phyloP scores from a whole-genome alignment of 805 yeast genomes.

The Candida boleticola region DNA sequence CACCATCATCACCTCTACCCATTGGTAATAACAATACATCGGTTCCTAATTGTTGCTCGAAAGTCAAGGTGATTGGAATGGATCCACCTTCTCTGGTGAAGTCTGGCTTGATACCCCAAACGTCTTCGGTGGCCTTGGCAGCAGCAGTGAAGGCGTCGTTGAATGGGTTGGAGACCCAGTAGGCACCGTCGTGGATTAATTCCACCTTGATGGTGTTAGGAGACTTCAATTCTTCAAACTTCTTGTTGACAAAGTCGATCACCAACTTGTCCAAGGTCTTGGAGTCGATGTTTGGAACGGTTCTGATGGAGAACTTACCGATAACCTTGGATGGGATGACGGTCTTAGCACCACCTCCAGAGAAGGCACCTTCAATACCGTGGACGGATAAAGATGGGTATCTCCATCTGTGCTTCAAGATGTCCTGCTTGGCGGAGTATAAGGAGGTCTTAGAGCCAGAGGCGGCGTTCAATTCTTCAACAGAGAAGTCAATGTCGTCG shows the following conservation, averaged over 20 bases:
- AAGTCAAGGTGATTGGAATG: constrained; percentile 93
- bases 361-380: constrained; percentile 97
- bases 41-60: constrained; percentile 83
- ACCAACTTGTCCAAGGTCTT: constrained; percentile 77
- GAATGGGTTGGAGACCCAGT: constrained; percentile 95
- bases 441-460: constrained; percentile 85
- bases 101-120: constrained; percentile 95
- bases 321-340: constrained; percentile 93
- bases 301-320: constrained; percentile 96
- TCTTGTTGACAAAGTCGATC: constrained; percentile 61
- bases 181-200: constrained; percentile 90
- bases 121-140: constrained; percentile 86
- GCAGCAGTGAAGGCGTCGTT: constrained; percentile 94
- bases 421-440: constrained; percentile 73
- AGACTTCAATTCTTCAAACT: constrained; percentile 66
- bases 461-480: constrained; percentile 83
- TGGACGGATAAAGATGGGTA: constrained; percentile 93
- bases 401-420: constrained; percentile 98
- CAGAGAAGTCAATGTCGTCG: constrained; percentile 80
- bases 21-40: constrained; percentile 88
- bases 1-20: constrained; percentile 99
- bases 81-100: constrained; percentile 99
- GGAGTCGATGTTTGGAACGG: constrained; percentile 91
- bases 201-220: constrained; percentile 73
- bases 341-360: constrained; percentile 94